Evolutionary conservation across 208 protist species (phyloP), one percentile per base, ranked within the genome.

Genomic region (Trypanosoma theileri): DNA sequence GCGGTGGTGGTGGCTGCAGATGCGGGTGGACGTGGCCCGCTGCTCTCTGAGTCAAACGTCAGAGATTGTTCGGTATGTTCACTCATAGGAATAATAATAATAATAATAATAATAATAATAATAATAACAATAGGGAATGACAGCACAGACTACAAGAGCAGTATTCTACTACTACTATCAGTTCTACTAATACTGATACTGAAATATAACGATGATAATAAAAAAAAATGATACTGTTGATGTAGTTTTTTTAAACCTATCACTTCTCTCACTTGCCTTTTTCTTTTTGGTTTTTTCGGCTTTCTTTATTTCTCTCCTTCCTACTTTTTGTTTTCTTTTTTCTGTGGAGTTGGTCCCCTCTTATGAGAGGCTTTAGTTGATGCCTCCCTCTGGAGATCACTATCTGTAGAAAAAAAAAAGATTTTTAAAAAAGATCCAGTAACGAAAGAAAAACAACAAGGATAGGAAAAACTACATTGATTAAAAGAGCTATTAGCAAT

Each of bases 1-100:
- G 28, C 28, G 28, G 28, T 35, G 28, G 31, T 60, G 8, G 28
- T 14, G 19, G 22, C 19, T 10, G 22, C n/a, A 0, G 21, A 7
- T 26, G 21, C 21, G 21, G 59, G 59, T 0, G 44, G 22, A 7
- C 13, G 9, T 11, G 40, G 9, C 4, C 8, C 17, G 44, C 24
- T 40, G 40, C 14, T 28, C 3, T 65, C 60, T 1, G 66, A 79
- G 10, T 22, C 67, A 17, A 55, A 45, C 11, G 42, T 54, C 11
- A 68, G 17, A 28, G 60, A 65, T 28, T 56, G 60, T 28, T 65
- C 60, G 1, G n/a, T 35, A 2, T 42, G 6, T 28, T 65, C 60
- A 65, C 48, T 53, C 52, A 28, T 35, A 35, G 28, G 4, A 35
- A 35, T 35, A 35, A 35, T 6, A 35, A 35, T 35, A 35, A 28